phyloP scores from a whole-genome alignment of 306 rosid genomes.

The Myrica gale region DNA sequence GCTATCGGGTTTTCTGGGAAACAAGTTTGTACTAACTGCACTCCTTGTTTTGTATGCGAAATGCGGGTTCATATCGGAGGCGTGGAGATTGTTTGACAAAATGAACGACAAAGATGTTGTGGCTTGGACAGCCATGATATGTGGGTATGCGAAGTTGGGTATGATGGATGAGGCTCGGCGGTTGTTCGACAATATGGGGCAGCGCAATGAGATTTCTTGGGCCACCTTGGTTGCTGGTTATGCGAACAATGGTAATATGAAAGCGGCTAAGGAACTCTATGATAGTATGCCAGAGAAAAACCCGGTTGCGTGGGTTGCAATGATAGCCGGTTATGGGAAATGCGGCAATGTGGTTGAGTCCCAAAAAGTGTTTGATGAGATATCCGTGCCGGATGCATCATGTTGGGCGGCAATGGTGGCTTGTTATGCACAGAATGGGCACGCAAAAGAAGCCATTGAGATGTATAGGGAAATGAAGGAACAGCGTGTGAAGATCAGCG shows the following conservation, averaged over 20 bases:
- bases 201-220: slow-evolving; percentile 50
- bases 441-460: slow-evolving; percentile 62
- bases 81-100: slow-evolving; percentile 49
- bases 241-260: slow-evolving; percentile 61
- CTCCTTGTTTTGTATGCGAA: slow-evolving; percentile 68
- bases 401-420: slow-evolving; percentile 73
- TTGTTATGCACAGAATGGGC: slow-evolving; percentile 73
- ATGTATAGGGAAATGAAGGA: slow-evolving; percentile 48
- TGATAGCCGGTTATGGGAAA: slow-evolving; percentile 79
- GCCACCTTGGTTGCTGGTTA: slow-evolving; percentile 77
- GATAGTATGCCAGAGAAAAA: slow-evolving; percentile 48
- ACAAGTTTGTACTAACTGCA: slow-evolving; percentile 60
- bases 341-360: slow-evolving; percentile 51
- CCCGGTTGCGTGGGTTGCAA: slow-evolving; percentile 47
- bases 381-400: slow-evolving; percentile 32
- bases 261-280: slow-evolving; percentile 52
- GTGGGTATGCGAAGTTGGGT: slow-evolving; percentile 58
- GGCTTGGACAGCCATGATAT: slow-evolving; percentile 72
- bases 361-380: slow-evolving; percentile 44
- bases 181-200: slow-evolving; percentile 64
- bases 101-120: slow-evolving; percentile 61
- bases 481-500: slow-evolving; percentile 35
- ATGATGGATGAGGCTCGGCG: slow-evolving; percentile 58
- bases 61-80: slow-evolving; percentile 51
- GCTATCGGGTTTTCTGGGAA: slow-evolving; percentile 48